These are phyloP conservation scores for Boletus eberwhitei DNA, from an alignment of 768 basidiomycete genomes.

Conservation along the genomic window DNA sequence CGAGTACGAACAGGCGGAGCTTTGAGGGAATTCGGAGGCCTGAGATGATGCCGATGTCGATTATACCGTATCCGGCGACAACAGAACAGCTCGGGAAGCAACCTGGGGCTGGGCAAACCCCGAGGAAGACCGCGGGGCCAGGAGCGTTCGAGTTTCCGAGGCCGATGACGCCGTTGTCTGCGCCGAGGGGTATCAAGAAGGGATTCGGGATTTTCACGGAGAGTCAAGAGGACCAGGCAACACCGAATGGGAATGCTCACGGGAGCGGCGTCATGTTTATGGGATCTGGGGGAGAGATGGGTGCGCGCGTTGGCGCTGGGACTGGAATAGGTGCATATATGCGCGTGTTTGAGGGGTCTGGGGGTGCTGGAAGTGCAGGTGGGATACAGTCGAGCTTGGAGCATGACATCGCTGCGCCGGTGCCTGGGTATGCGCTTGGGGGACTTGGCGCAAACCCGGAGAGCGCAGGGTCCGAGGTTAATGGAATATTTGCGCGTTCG, in stretches of 20 bases:
- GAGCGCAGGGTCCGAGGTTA: neutral
- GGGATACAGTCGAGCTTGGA: slow-evolving; percentile 1
- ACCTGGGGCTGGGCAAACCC: slow-evolving; percentile 14
- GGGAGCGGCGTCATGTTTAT: neutral
- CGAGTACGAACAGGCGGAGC: slow-evolving; percentile 12
- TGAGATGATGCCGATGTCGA: slow-evolving; percentile 20
- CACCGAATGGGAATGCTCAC: neutral
- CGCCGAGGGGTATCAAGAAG: slow-evolving; percentile 12
- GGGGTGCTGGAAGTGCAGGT: neutral
- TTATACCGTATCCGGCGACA: slow-evolving; percentile 19
- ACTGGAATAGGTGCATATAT: slow-evolving; percentile 23
- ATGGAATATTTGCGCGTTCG: slow-evolving; percentile 4
- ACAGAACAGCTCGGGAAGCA: slow-evolving; percentile 5
- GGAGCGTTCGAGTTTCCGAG: slow-evolving; percentile 12
- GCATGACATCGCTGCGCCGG: slow-evolving; percentile 15
- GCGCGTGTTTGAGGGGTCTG: slow-evolving; percentile 14
- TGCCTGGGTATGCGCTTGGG: slow-evolving; percentile 16
- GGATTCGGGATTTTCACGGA: slow-evolving; percentile 3
- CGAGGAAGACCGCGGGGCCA: slow-evolving; percentile 10
- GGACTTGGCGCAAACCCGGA: neutral
- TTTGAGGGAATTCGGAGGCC: slow-evolving; percentile 26
- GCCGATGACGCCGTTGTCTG: slow-evolving; percentile 20
- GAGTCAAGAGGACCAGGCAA: slow-evolving; percentile 2
- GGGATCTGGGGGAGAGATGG: slow-evolving; percentile 4
- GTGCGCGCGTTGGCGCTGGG: neutral